phyloP scores from a whole-genome alignment of 73 alveolate species.

The Tetrahymena borealis region DNA sequence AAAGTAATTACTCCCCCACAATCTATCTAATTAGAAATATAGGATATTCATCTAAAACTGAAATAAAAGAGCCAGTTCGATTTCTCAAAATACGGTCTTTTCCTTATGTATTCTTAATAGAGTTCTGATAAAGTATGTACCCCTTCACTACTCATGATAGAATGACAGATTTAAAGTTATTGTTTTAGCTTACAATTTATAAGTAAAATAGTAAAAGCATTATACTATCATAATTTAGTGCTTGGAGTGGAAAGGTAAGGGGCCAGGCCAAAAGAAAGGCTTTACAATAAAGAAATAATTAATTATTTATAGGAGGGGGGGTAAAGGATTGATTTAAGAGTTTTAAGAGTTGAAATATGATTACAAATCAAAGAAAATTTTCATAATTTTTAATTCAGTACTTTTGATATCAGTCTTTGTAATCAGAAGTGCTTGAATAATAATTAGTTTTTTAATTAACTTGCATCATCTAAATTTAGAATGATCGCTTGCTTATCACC shows the following conservation, averaged over 20 bases:
- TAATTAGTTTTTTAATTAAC: neutral
- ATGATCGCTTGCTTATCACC: neutral
- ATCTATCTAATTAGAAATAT: no score
- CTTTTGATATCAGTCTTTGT: neutral
- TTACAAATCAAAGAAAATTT: neutral
- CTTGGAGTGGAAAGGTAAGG: neutral
- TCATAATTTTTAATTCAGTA: neutral
- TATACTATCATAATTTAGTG: neutral
- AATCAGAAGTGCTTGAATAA: neutral
- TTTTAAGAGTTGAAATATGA: neutral
- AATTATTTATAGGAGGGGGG: neutral
- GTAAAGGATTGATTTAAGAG: neutral
- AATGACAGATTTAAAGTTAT: no score
- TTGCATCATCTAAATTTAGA: neutral
- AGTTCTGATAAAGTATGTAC: no score
- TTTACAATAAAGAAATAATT: neutral
- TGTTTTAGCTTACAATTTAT: no score
- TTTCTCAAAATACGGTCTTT: no score
- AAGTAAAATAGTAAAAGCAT: no score
- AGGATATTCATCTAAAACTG: no score
- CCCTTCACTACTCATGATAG: no score
- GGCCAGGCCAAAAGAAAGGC: no score
- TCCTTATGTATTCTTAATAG: no score
- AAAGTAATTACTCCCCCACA: no score
- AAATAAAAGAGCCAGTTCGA: no score